Conservation (phyloP, 768 basidiomycete genomes). For the Daedaleopsis sinensis region DNA sequence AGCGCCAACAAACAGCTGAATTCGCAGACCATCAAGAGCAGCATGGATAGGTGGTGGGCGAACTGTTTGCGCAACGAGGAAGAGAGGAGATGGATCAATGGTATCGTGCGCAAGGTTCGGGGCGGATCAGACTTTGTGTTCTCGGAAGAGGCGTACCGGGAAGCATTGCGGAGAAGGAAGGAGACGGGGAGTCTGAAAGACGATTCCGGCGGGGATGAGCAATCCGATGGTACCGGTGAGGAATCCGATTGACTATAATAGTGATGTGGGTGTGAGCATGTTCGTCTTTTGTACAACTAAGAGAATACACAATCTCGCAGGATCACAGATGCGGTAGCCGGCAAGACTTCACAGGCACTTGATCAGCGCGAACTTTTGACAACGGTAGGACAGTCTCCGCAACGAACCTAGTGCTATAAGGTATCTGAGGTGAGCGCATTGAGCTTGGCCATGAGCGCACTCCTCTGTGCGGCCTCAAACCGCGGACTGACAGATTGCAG, state of each 20-base stretch:
- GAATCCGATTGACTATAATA: neutral
- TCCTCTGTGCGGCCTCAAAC: constrained; percentile 51
- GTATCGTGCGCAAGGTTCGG: constrained; percentile 54
- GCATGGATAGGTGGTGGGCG: constrained; percentile 82
- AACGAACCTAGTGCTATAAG: neutral
- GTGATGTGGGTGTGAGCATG: neutral
- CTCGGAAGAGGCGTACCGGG: constrained; percentile 60
- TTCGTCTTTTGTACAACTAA: neutral
- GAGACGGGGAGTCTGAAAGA: constrained; percentile 37
- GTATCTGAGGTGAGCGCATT: constrained; percentile 24
- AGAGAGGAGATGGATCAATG: constrained; percentile 58
- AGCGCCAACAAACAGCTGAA: constrained; percentile 58
- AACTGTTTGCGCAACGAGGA: constrained; percentile 68
- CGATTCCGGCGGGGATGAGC: neutral
- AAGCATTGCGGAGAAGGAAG: constrained; percentile 45
- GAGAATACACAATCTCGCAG: neutral
- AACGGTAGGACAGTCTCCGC: too few species aligned
- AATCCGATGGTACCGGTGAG: too few species aligned
- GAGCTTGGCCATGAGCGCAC: constrained; percentile 50
- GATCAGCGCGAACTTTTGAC: too few species aligned
- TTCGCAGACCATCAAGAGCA: constrained; percentile 48
- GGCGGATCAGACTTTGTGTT: constrained; percentile 41
- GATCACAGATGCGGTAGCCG: too few species aligned
- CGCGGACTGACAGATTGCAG: constrained; percentile 57
- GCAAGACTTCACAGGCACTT: too few species aligned